A percentile compares a stretch with the other conserved stretches of the same genome.
These are phyloP conservation scores for Colletotrichum coccodes DNA, from an alignment of 2,329 filamentous ascomycete species.

Conservation along the genomic window DNA sequence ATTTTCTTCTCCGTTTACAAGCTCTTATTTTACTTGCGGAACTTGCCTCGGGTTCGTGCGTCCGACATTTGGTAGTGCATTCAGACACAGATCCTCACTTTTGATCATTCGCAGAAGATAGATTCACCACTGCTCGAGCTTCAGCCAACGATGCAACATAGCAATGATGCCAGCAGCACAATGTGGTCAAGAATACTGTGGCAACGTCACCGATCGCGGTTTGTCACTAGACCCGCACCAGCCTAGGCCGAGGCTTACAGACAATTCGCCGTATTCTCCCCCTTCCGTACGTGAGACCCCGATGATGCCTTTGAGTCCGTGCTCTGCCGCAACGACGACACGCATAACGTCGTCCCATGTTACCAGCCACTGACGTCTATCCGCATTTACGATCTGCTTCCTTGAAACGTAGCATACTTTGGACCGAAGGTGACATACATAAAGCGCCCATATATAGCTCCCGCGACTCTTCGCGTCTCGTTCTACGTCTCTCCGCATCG, in stretches of 20 bases:
- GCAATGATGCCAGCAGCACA: neutral
- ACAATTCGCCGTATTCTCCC: neutral
- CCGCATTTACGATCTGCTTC: conserved; percentile 7
- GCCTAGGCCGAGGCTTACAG: conserved; percentile 16
- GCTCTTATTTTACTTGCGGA: neutral
- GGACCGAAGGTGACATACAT: neutral
- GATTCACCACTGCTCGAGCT: neutral
- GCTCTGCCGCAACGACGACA: conserved; percentile 10
- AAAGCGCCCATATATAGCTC: neutral
- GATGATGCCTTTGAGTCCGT: neutral
- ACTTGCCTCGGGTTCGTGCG: neutral
- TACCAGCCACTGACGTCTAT: neutral
- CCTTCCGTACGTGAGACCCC: neutral
- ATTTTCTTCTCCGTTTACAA: neutral
- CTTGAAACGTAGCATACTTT: conserved; percentile 20
- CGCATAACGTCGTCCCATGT: conserved; percentile 24
- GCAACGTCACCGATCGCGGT: neutral
- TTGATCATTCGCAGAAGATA: neutral
- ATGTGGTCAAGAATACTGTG: neutral
- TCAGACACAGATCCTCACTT: neutral
- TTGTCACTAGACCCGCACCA: neutral
- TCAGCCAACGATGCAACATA: neutral
- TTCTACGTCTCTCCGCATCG: neutral
- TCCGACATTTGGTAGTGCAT: neutral
- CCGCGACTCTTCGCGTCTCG: conserved; percentile 18